phyloP scores from a whole-genome alignment of 371 early-diverging fungal genomes.

The Smittium culicis region DNA sequence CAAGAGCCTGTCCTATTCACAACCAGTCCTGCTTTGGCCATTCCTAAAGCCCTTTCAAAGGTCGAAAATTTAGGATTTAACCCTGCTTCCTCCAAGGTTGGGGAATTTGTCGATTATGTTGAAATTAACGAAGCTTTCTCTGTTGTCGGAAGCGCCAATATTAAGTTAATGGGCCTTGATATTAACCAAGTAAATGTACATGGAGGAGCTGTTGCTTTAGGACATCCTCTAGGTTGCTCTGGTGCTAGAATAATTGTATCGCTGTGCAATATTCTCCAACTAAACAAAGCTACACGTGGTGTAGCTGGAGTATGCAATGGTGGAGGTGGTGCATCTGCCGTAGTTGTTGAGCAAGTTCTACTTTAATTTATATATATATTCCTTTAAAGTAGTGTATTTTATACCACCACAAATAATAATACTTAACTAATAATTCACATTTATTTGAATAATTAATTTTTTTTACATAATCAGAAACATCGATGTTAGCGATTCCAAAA shows the following conservation, averaged over 20 bases:
- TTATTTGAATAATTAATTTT: too few species aligned
- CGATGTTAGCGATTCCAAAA: too few species aligned
- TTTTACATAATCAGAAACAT: too few species aligned
- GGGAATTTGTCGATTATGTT: constrained; percentile 76
- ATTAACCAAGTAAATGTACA: constrained; percentile 64
- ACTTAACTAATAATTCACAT: too few species aligned
- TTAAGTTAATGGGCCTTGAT: constrained; percentile 73
- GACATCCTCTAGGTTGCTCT: constrained; percentile 91
- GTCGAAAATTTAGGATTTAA: too few species aligned
- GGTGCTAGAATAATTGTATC: constrained; percentile 91
- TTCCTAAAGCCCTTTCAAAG: constrained; percentile 66
- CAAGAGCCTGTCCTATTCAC: constrained; percentile 76
- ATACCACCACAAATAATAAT: too few species aligned
- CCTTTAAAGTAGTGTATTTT: too few species aligned
- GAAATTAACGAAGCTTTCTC: constrained; percentile 99
- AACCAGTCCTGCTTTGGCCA: constrained; percentile 90
- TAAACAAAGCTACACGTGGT: constrained; percentile 66
- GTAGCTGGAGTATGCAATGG: constrained; percentile 88
- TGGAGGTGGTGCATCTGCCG: constrained; percentile 62
- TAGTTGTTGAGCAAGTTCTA: constrained; percentile 23
- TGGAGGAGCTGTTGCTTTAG: constrained; percentile 94
- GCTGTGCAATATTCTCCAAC: constrained; percentile 67
- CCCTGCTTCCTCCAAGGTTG: constrained; percentile 57
- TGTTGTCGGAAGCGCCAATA: constrained; percentile 79
- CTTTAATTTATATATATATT: too few species aligned